Percentiles rank a stretch among this genome's conserved stretches.
Conservation (phyloP, 371 early-diverging fungal species). For the Coemansia sp. region DNA sequence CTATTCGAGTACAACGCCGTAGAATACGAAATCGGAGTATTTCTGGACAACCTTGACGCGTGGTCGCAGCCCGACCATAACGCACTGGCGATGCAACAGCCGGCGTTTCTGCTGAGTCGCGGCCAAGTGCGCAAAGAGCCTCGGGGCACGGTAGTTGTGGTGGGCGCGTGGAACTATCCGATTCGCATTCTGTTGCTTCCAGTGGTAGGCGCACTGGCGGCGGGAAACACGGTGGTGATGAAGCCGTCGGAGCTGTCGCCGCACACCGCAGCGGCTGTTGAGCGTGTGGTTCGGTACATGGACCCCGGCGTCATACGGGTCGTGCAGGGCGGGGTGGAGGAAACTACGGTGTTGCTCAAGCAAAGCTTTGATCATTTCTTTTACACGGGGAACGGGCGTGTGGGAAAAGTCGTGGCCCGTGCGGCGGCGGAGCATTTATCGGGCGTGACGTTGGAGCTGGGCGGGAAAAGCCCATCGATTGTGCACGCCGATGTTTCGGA, state of each 20-base stretch:
- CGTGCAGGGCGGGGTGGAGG: conserved; percentile 77
- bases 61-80: conserved; percentile 60
- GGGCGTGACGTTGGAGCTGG: conserved; percentile 79
- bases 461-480: conserved; percentile 84
- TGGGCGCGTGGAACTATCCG: conserved; percentile 90
- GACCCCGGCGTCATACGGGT: conserved; percentile 67
- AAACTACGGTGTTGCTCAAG: conserved; percentile 74
- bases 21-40: conserved; percentile 65
- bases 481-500: conserved; percentile 66
- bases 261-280: conserved; percentile 67
- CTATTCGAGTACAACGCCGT: conserved; percentile 56
- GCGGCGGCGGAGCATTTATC: conserved; percentile 77
- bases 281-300: conserved; percentile 69
- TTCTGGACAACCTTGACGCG: conserved; percentile 64
- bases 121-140: conserved; percentile 70
- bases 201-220: conserved; percentile 82
- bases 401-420: conserved; percentile 75
- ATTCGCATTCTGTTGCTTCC: conserved; percentile 73
- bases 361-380: conserved; percentile 81
- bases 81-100: conserved; percentile 53
- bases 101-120: conserved; percentile 46
- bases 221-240: conserved; percentile 83
- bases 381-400: conserved; percentile 80
- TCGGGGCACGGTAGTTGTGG: conserved; percentile 71
- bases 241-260: conserved; percentile 90